A percentile compares a stretch with the other conserved stretches of the same genome.
phyloP scores from a whole-genome alignment of 2,329 filamentous ascomycete genomes.

The Cercospora berteroae region DNA sequence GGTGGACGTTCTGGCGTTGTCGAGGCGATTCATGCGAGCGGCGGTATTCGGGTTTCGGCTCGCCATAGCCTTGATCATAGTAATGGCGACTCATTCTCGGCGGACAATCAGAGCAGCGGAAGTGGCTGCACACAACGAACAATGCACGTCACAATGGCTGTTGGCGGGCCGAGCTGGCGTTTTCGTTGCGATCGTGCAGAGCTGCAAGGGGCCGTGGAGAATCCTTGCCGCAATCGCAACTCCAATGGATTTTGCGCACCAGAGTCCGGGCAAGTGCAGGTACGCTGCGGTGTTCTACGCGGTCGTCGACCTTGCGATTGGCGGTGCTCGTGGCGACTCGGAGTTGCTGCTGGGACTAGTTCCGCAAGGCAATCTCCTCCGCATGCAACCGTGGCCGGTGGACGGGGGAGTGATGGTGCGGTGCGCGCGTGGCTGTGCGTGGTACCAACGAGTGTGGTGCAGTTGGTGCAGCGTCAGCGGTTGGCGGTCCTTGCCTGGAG shows the following conservation, averaged over 20 bases:
- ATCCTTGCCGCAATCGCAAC: background rate
- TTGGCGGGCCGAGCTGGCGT: constrained; percentile 7
- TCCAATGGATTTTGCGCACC: constrained; percentile 4
- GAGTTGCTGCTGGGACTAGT: background rate
- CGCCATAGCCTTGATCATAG: constrained; percentile 20
- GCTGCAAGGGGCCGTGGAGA: constrained; percentile 12
- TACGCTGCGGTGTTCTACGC: constrained; percentile 6
- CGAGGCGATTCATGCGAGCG: constrained; percentile 10
- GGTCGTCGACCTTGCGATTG: background rate
- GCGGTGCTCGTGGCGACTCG: background rate
- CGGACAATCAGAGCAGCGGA: constrained; percentile 4
- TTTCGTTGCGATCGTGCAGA: constrained; percentile 16
- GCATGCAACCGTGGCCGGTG: background rate
- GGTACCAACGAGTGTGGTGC: constrained; percentile 18
- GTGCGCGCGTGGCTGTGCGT: constrained; percentile 14
- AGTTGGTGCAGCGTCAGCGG: constrained; percentile 13
- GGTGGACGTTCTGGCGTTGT: constrained; percentile 11
- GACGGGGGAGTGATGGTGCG: constrained; percentile 7
- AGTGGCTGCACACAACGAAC: constrained; percentile 1
- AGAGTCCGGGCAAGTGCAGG: background rate
- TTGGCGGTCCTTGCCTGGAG: constrained; percentile 14
- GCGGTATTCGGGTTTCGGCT: constrained; percentile 16
- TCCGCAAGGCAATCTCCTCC: constrained; percentile 21
- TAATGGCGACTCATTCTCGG: constrained; percentile 22
- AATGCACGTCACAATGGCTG: constrained; percentile 1